Evolutionary conservation across 345 rosid genomes (phyloP), one percentile per base, ranked within the genome.

Genomic region (Garcia nutans): DNA sequence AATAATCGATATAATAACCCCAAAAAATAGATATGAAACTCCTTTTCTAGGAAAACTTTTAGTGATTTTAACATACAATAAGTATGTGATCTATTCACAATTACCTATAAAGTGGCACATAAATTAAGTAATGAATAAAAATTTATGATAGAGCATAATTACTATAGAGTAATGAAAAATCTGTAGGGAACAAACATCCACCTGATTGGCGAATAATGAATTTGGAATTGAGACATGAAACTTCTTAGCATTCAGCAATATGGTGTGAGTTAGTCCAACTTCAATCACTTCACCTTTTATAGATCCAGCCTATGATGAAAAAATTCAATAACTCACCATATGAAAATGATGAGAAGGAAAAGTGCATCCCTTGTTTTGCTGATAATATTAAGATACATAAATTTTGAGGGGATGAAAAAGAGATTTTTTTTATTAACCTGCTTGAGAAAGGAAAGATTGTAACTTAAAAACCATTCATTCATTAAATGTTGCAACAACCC

Each of bases 161-260:
- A 24, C 19, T 22, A 71, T 33, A 10, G n/a, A 20, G 57, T 71
- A 58, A 19, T 22, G 16, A 42, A 57, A 23, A 41, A 31, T 20
- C 6, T 57, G 50, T 5, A 44, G 61, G 44, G 22, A 61, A 79
- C 70, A 28, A 66, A 63, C 17, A 49, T 69, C 78, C 60, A 93
- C 99, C 98, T 96, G 99, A 77, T 98, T 93, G 55, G 98, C 93
- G 84, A 96, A 91, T 81, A 93, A 76, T 26, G 99, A 89, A 87
- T 96, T 96, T 23, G 98, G 99, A 82, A 96, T 96, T 73, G 88
- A 55, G 70, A 90, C 94, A 2, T 94, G 94, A 77, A 93, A 96
- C 52, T 87, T 91, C 82, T 96, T 97, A 20, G 94, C 86, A 75
- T 79, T 93, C 62, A 93, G 79, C 82, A 96, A 85, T 33, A 89